Percentiles rank a stretch among this genome's conserved stretches.
Evolutionary conservation across 1,139 yeast genomes (phyloP).

Genomic region (Debaryomycetaceae sp.): DNA sequence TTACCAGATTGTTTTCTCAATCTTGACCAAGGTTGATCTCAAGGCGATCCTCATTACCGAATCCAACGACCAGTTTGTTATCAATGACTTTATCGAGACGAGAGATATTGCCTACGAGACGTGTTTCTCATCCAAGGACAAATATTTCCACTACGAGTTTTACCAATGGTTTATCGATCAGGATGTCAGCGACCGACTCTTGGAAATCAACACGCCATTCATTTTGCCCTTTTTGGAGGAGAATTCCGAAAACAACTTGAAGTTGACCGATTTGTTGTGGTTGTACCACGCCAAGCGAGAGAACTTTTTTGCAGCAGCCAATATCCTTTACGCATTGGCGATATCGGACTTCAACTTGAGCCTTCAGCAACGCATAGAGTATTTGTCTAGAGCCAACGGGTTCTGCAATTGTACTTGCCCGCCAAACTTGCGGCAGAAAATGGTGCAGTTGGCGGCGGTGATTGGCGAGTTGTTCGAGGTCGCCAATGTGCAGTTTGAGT

Average conservation of each 20-base stretch:
- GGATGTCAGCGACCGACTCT: slow-evolving; percentile 70
- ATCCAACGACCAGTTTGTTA: slow-evolving; percentile 35
- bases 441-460: slow-evolving; percentile 63
- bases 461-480: slow-evolving; percentile 84
- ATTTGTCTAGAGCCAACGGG: slow-evolving; percentile 86
- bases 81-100: slow-evolving; percentile 52
- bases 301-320: slow-evolving; percentile 77
- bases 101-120: slow-evolving; percentile 72
- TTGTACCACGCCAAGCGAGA: slow-evolving; percentile 82
- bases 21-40: slow-evolving; percentile 68
- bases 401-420: slow-evolving; percentile 85
- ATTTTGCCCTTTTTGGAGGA: slow-evolving; percentile 74
- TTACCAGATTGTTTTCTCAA: slow-evolving; percentile 70
- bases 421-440: slow-evolving; percentile 70
- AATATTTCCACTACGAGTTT: slow-evolving; percentile 80
- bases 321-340: slow-evolving; percentile 70
- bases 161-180: slow-evolving; percentile 89
- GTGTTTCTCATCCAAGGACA: slow-evolving; percentile 73
- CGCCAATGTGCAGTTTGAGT: slow-evolving; percentile 83
- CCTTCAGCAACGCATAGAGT: slow-evolving; percentile 77
- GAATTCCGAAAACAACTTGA: slow-evolving; percentile 61
- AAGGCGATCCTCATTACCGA: slow-evolving; percentile 55
- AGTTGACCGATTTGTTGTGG: slow-evolving; percentile 83
- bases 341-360: slow-evolving; percentile 67
- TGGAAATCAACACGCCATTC: slow-evolving; percentile 78